These are phyloP conservation scores for Pleurotus eryngii DNA, from an alignment of 768 basidiomycete genomes.

Conservation along the genomic window DNA sequence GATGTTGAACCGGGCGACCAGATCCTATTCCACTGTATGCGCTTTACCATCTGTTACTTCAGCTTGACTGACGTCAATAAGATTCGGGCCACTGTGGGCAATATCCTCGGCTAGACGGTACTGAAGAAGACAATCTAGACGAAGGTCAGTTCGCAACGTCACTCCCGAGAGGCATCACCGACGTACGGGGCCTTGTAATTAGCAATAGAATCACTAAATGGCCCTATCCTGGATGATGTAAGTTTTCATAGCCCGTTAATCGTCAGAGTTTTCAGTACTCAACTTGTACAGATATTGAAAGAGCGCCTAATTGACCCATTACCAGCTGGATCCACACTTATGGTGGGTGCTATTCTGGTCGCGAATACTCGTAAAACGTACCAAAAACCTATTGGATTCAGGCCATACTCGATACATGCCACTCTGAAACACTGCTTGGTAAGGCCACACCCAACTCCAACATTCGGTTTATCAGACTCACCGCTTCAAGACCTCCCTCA, in stretches of 20 bases:
- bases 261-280: too few relatives aligned
- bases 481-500: not conserved
- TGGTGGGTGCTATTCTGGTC: not conserved
- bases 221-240: not conserved
- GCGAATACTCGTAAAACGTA: not conserved
- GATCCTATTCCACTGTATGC: not conserved
- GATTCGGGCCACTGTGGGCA: not conserved
- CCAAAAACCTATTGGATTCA: not conserved
- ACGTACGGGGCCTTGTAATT: not conserved
- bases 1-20: not conserved
- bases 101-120: not conserved
- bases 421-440: not conserved
- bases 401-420: not conserved
- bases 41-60: not conserved
- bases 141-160: not conserved
- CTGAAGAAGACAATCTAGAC: not conserved
- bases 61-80: not conserved
- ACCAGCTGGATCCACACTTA: not conserved
- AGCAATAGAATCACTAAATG: not conserved
- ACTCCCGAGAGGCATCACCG: not conserved
- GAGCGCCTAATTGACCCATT: not conserved
- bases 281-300: not conserved
- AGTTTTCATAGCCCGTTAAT: not conserved
- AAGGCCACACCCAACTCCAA: not conserved
- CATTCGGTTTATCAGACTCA: not conserved